Evolutionary conservation across 1,284 basidiomycete species (phyloP).

Genomic region (Trichosporon ovoides): DNA sequence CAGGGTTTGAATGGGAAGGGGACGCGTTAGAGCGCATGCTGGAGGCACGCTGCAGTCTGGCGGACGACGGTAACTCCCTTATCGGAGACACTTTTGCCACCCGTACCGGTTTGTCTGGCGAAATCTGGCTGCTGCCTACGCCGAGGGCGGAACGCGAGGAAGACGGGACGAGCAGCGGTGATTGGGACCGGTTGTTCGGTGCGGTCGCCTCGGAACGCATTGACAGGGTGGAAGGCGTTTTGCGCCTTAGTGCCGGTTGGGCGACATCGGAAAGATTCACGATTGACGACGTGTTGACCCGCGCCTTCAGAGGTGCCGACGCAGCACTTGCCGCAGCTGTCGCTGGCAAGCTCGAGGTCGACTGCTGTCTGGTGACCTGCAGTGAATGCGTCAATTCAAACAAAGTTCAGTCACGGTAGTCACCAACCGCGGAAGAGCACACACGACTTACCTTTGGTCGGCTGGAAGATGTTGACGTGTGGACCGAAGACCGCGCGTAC

Average conservation of each 20-base stretch:
- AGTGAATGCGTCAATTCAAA: background rate
- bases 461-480: background rate
- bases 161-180: constrained; percentile 6
- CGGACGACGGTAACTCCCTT: background rate
- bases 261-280: constrained; percentile 4
- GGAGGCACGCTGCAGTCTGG: background rate
- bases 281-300: constrained; percentile 22
- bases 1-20: too few relatives aligned
- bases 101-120: background rate
- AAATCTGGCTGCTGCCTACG: background rate
- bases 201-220: background rate
- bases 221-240: constrained; percentile 5
- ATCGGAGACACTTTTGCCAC: constrained; percentile 3
- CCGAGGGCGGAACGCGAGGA: constrained; percentile 11
- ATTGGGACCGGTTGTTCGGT: constrained; percentile 1
- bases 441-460: background rate
- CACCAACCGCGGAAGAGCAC: background rate
- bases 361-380: constrained; percentile 8
- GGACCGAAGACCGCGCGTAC: background rate
- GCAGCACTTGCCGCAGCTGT: constrained; percentile 4
- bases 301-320: constrained; percentile 15
- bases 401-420: background rate
- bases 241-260: background rate
- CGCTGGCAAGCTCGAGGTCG: background rate
- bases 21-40: background rate